Percentiles rank a stretch among this genome's conserved stretches.
Conservation (phyloP, 2,329 filamentous ascomycete genomes). For the Seiridium cupressi region DNA sequence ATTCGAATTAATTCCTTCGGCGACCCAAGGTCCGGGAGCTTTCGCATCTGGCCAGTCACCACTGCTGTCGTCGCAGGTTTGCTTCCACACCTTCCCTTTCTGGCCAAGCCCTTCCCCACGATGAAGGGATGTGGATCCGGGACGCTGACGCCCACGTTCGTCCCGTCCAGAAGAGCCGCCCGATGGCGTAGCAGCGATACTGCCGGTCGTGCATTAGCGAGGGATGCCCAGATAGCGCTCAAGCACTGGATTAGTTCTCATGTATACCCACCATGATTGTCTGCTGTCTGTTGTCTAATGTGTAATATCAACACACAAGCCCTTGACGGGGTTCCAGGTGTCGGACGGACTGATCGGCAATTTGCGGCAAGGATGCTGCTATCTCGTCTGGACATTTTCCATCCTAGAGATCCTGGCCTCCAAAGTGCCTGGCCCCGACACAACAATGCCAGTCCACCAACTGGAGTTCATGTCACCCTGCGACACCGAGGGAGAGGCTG, state of each 20-base stretch:
- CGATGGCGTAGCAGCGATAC: neutral
- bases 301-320: too few species aligned
- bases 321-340: too few species aligned
- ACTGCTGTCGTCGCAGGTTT: neutral
- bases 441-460: neutral
- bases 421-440: neutral
- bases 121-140: neutral
- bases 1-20: neutral
- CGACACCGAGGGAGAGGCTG: neutral
- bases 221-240: neutral
- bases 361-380: too few species aligned
- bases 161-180: conserved; percentile 5
- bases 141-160: neutral
- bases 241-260: neutral
- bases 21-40: neutral
- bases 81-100: neutral
- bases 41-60: neutral
- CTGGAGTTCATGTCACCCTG: neutral
- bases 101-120: neutral
- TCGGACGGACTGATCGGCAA: too few species aligned
- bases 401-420: neutral
- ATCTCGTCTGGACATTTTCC: too few species aligned
- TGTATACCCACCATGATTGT: neutral
- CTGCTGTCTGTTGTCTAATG: neutral
- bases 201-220: neutral